These are phyloP conservation scores for Xylaria palmicola DNA, from an alignment of 495 filamentous ascomycete species.

Conservation along the genomic window DNA sequence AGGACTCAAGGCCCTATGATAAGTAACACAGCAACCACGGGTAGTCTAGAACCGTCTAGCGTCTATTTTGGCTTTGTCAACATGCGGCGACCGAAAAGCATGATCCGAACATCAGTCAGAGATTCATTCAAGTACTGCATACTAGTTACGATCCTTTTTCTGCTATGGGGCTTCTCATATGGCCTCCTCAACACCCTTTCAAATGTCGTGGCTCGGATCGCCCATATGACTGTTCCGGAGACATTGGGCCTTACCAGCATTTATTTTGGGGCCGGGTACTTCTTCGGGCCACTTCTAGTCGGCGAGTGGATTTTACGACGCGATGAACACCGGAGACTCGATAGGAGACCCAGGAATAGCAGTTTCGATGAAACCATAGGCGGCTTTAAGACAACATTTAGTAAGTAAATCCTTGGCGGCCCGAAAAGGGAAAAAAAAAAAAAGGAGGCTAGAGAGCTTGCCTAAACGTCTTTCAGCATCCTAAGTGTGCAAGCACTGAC, in stretches of 20 bases:
- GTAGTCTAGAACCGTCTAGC: constrained; percentile 5
- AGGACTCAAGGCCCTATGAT: background rate
- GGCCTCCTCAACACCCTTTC: constrained; percentile 79
- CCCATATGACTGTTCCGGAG: constrained; percentile 36
- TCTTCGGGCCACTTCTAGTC: constrained; percentile 63
- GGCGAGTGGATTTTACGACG: constrained; percentile 64
- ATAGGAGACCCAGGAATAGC: constrained; percentile 19
- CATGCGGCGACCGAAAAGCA: constrained; percentile 72
- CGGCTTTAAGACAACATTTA: constrained; percentile 34
- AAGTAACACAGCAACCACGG: background rate
- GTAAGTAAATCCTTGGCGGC: background rate
- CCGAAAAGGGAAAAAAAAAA: too few species aligned
- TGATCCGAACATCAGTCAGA: constrained; percentile 55
- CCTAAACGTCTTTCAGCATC: too few species aligned
- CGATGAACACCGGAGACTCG: constrained; percentile 46
- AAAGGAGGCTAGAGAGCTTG: too few species aligned
- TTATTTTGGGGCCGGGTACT: constrained; percentile 56
- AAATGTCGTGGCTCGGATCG: constrained; percentile 46
- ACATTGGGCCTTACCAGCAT: constrained; percentile 40
- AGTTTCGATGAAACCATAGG: constrained; percentile 28
- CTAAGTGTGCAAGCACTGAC: constrained; percentile 10
- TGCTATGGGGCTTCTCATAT: constrained; percentile 87
- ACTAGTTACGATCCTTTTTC: constrained; percentile 76
- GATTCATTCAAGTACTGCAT: constrained; percentile 53
- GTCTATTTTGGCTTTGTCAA: constrained; percentile 81